phyloP scores from a whole-genome alignment of 2,329 filamentous ascomycete genomes.

The Aspergillus eucalypticola region DNA sequence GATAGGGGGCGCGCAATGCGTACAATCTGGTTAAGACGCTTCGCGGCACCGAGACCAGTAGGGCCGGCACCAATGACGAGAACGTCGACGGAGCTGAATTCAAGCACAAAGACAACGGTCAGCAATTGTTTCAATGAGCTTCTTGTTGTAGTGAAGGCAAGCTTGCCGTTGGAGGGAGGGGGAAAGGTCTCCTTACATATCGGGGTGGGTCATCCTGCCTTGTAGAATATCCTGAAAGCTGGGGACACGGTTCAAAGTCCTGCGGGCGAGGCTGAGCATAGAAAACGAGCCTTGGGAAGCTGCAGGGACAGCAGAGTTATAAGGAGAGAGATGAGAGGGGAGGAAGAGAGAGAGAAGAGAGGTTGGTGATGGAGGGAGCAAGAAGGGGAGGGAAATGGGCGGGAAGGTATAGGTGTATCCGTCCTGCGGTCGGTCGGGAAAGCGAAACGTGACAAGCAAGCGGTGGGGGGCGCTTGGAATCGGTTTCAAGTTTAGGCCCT shows the following conservation, averaged over 20 bases:
- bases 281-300: constrained; percentile 29
- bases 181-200: constrained; percentile 39
- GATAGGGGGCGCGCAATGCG: constrained; percentile 9
- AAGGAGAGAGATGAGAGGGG: constrained; percentile 12
- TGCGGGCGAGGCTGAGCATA: constrained; percentile 48
- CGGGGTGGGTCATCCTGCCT: constrained; percentile 50
- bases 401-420: constrained; percentile 29
- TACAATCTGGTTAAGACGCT: constrained; percentile 96
- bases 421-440: constrained; percentile 20
- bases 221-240: constrained; percentile 49
- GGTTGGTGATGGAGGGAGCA: constrained; percentile 25
- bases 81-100: constrained; percentile 81
- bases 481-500: constrained; percentile 41
- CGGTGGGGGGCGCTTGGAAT: constrained; percentile 28
- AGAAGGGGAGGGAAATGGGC: constrained; percentile 22
- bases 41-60: constrained; percentile 95
- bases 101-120: constrained; percentile 15
- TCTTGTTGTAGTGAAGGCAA: constrained; percentile 2
- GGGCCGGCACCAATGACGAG: constrained; percentile 97
- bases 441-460: constrained; percentile 27
- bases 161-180: not conserved
- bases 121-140: constrained; percentile 9
- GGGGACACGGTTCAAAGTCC: constrained; percentile 46
- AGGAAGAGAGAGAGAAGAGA: constrained; percentile 21
- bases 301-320: constrained; percentile 34